Conservation (phyloP, 192 early-diverging fungal species). For the Gonapodya prolifera region DNA sequence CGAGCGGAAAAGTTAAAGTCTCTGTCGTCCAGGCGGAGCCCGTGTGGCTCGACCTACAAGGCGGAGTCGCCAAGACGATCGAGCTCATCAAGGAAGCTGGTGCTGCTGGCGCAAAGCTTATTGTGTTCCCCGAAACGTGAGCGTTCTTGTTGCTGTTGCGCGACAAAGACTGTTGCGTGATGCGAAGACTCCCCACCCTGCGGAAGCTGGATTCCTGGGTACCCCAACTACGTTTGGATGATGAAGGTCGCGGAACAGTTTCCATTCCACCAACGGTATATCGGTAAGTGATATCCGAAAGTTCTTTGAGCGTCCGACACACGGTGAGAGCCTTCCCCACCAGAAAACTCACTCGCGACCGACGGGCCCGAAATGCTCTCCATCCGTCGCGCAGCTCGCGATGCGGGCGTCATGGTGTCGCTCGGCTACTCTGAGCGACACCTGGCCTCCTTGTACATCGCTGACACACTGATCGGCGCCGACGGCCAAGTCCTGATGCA, state of each 20-base stretch:
- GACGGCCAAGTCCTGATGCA: not conserved
- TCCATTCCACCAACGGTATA: not conserved
- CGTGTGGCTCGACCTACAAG: not conserved
- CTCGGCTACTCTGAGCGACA: not conserved
- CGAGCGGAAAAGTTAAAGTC: not conserved
- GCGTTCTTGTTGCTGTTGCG: not conserved
- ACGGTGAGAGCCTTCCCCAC: too few relatives aligned
- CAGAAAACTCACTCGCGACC: not conserved
- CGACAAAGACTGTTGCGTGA: not conserved
- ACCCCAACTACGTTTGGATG: not conserved
- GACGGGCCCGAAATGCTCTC: not conserved
- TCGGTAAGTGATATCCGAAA: too few relatives aligned
- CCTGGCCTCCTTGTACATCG: not conserved
- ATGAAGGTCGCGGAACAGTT: not conserved
- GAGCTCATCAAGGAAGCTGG: not conserved
- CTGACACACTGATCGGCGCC: not conserved
- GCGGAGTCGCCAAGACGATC: not conserved
- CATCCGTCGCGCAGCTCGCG: not conserved
- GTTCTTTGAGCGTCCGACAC: too few relatives aligned
- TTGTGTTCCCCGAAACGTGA: slow-evolving; percentile 1
- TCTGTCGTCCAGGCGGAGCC: not conserved
- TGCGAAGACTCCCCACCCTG: not conserved
- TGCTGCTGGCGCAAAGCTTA: not conserved
- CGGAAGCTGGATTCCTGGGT: not conserved
- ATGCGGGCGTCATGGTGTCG: not conserved